phyloP scores from a whole-genome alignment of 192 early-diverging fungal species.

The Backusella macrospora region DNA sequence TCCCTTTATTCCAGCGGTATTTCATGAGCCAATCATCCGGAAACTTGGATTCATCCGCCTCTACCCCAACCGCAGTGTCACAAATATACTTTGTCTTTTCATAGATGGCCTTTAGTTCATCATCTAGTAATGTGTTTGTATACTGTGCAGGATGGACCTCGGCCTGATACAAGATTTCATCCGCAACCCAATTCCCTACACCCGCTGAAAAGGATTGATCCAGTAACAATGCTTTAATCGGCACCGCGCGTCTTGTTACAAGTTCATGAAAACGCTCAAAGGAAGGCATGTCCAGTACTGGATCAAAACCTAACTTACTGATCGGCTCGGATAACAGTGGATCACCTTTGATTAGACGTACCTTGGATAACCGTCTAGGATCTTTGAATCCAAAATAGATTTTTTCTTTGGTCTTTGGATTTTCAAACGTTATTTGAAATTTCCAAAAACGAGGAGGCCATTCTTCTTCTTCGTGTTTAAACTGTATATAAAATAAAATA shows the following conservation, averaged over 20 bases:
- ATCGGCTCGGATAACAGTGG: conserved; percentile 54
- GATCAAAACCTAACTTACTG: conserved; percentile 78
- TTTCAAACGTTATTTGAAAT: conserved; percentile 52
- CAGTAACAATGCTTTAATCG: conserved; percentile 77
- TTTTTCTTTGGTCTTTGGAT: conserved; percentile 12
- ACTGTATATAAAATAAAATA: conserved; percentile 11
- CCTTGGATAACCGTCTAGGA: conserved; percentile 65
- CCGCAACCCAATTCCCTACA: conserved; percentile 88
- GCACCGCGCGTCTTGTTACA: conserved; percentile 44
- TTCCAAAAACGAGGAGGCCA: conserved; percentile 77
- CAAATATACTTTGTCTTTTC: conserved; percentile 53
- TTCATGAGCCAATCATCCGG: conserved; percentile 81
- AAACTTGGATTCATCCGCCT: conserved; percentile 71
- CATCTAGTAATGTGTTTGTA: conserved; percentile 47
- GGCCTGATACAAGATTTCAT: conserved; percentile 80
- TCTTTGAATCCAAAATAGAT: conserved; percentile 58
- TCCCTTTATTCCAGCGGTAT: conserved; percentile 72
- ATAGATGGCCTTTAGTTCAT: conserved; percentile 52
- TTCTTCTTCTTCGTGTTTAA: conserved; percentile 34
- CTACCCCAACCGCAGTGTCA: conserved; percentile 54
- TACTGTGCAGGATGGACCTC: conserved; percentile 68
- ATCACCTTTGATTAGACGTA: conserved; percentile 60
- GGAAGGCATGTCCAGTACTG: conserved; percentile 57
- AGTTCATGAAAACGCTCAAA: conserved; percentile 48
- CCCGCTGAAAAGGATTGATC: conserved; percentile 80